Conservation (phyloP, 441 rosid species). For the Raphanus hybrid region DNA sequence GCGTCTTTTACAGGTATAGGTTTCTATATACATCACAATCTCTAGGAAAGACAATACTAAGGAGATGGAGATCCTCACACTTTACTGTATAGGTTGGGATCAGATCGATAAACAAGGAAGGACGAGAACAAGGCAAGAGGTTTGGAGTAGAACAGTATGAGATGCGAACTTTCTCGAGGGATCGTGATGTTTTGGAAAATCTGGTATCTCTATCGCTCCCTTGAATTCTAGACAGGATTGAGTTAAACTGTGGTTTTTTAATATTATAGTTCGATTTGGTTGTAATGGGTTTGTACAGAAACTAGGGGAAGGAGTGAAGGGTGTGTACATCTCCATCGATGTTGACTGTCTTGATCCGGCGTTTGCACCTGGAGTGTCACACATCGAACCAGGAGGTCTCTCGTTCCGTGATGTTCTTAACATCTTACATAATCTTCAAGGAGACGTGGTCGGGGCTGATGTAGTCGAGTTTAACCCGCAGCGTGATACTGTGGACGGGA, state of each 20-base stretch:
- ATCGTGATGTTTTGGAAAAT: conserved; percentile 73
- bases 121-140: conserved; percentile 89
- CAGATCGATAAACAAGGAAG: conserved; percentile 88
- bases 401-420: conserved; percentile 92
- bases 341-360: conserved; percentile 99
- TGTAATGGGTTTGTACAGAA: conserved; percentile 53
- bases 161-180: conserved; percentile 92
- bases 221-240: background rate
- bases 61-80: background rate
- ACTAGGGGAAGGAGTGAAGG: conserved; percentile 96
- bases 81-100: conserved; percentile 74
- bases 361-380: conserved; percentile 98
- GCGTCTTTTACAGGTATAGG: conserved; percentile 80
- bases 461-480: conserved; percentile 98
- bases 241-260: background rate
- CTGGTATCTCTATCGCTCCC: conserved; percentile 58
- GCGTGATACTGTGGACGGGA: conserved; percentile 97
- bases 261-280: background rate
- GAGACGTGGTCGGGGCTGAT: conserved; percentile 89
- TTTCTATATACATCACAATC: conserved; percentile 1
- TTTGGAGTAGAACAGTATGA: conserved; percentile 96
- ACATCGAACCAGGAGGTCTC: conserved; percentile 98
- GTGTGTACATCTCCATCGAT: conserved; percentile 88
- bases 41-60: background rate
- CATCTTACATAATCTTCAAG: conserved; percentile 88